Conservation (phyloP, 768 basidiomycete genomes). For the Pleurotus pulmonarius region DNA sequence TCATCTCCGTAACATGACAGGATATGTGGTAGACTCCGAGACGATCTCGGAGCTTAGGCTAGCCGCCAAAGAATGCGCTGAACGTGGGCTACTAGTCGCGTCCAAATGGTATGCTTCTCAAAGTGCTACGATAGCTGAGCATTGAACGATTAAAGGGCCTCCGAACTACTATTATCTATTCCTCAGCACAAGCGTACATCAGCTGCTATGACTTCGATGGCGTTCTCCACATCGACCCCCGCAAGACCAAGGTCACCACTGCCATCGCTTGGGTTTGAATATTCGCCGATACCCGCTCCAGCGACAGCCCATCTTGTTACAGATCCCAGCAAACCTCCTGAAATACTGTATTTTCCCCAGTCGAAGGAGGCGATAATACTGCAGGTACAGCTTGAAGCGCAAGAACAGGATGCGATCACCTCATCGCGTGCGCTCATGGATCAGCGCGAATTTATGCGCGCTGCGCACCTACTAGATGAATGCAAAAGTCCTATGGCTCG, state of each 20-base stretch:
- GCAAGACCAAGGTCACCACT: conserved; percentile 42
- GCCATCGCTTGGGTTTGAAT: conserved; percentile 32
- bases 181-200: conserved; percentile 40
- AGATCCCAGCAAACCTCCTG: conserved; percentile 29
- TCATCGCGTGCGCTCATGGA: conserved; percentile 75
- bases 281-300: conserved; percentile 29
- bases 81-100: conserved; percentile 64
- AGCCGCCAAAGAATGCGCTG: conserved; percentile 70
- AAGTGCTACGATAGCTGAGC: conserved; percentile 9
- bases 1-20: neutral
- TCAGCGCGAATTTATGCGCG: conserved; percentile 74
- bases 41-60: conserved; percentile 53
- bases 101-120: conserved; percentile 65
- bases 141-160: conserved; percentile 48
- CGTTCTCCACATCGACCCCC: conserved; percentile 60
- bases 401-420: conserved; percentile 71
- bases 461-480: conserved; percentile 56
- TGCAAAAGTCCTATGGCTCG: conserved; percentile 69
- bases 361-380: conserved; percentile 28
- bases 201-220: conserved; percentile 18
- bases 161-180: conserved; percentile 67
- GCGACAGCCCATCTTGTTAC: conserved; percentile 16
- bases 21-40: conserved; percentile 36
- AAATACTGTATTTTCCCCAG: conserved; percentile 26
- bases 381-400: conserved; percentile 46